These are phyloP conservation scores for Annulohypoxylon nitens DNA, from an alignment of 495 filamentous ascomycete genomes.

Conservation along the genomic window DNA sequence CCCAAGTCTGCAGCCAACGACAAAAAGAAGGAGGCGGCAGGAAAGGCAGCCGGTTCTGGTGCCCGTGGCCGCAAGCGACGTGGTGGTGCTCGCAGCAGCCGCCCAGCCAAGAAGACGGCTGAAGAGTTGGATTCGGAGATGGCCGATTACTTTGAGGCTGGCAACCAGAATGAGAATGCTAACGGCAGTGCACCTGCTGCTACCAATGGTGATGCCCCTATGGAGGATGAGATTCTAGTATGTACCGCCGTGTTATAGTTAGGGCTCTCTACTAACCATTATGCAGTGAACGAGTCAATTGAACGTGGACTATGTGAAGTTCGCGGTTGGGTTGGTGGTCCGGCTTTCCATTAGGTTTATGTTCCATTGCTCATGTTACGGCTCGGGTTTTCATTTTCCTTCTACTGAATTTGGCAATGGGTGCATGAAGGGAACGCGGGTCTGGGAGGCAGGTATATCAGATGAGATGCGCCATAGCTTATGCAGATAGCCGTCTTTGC, in stretches of 20 bases:
- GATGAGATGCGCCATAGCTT: slow-evolving; percentile 28
- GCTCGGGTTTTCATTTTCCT: slow-evolving; percentile 12
- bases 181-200: slow-evolving; percentile 55
- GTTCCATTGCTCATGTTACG: slow-evolving; percentile 14
- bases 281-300: slow-evolving; percentile 33
- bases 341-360: slow-evolving; percentile 1
- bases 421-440: slow-evolving; percentile 15
- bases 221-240: slow-evolving; percentile 65
- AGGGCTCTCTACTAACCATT: slow-evolving; percentile 11
- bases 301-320: neutral
- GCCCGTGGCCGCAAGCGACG: slow-evolving; percentile 67
- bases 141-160: slow-evolving; percentile 83
- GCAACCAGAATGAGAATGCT: slow-evolving; percentile 56
- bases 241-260: neutral
- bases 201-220: slow-evolving; percentile 64
- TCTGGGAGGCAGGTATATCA: slow-evolving; percentile 3
- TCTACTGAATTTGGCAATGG: slow-evolving; percentile 20
- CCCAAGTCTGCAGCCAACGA: slow-evolving; percentile 85
- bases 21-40: slow-evolving; percentile 66
- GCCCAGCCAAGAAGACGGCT: slow-evolving; percentile 87
- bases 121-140: slow-evolving; percentile 96
- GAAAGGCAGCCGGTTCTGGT: slow-evolving; percentile 56
- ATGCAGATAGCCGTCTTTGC: slow-evolving; percentile 29
- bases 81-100: slow-evolving; percentile 66
- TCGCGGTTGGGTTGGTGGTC: neutral